Evolutionary conservation across 2,329 filamentous ascomycete genomes (phyloP).

Genomic region (Apiospora marii): DNA sequence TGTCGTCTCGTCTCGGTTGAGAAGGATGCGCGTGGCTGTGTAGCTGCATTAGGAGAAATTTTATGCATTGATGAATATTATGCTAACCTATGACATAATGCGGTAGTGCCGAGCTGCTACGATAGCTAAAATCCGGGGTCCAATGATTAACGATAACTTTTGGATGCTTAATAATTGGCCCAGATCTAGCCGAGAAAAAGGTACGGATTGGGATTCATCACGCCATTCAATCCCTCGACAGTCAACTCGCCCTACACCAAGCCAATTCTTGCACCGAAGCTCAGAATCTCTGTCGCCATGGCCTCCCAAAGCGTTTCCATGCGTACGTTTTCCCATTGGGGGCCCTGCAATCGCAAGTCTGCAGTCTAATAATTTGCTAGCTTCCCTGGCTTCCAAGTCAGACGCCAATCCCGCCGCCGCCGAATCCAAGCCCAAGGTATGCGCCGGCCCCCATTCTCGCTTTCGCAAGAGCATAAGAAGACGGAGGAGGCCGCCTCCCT

Average conservation of each 20-base stretch:
- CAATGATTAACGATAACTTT: background rate
- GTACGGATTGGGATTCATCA: slow-evolving; percentile 11
- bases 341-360: background rate
- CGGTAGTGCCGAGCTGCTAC: background rate
- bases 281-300: slow-evolving; percentile 7
- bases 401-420: slow-evolving; percentile 35
- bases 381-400: slow-evolving; percentile 37
- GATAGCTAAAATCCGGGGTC: background rate
- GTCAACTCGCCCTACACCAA: slow-evolving; percentile 2
- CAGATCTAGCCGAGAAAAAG: slow-evolving; percentile 15
- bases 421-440: slow-evolving; percentile 45
- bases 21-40: background rate
- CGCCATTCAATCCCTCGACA: slow-evolving; percentile 9
- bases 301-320: slow-evolving; percentile 22
- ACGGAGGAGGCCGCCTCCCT: background rate
- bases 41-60: background rate
- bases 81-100: background rate
- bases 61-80: slow-evolving; percentile 3
- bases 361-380: slow-evolving; percentile 28
- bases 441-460: slow-evolving; percentile 18
- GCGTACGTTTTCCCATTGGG: background rate
- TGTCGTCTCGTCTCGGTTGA: background rate
- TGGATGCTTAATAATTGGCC: background rate
- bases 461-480: background rate
- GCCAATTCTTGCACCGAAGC: background rate